Conservation (phyloP, 805 yeast species). For the Hanseniaspora guilliermondii region DNA sequence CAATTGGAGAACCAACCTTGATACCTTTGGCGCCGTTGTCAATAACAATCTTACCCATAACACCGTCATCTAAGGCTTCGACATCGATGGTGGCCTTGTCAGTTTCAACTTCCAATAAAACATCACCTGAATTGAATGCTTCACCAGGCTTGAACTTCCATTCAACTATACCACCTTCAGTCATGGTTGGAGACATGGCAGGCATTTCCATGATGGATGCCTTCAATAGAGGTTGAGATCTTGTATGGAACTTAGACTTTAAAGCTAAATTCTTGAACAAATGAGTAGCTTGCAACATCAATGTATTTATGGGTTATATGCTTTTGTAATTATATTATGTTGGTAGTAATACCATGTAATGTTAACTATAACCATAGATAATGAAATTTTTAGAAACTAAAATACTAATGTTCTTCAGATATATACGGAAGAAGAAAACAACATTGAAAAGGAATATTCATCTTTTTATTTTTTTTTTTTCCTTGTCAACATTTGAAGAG, state of each 20-base stretch:
- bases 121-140: conserved; percentile 68
- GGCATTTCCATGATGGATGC: conserved; percentile 70
- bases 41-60: conserved; percentile 58
- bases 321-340: no score
- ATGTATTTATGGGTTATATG: no score
- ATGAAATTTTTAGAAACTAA: no score
- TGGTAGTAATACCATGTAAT: no score
- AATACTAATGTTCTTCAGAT: no score
- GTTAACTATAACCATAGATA: no score
- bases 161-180: conserved; percentile 78
- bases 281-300: not conserved
- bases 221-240: conserved; percentile 14
- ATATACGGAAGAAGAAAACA: no score
- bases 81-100: conserved; percentile 76
- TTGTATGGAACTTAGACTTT: conserved; percentile 4
- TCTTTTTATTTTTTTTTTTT: no score
- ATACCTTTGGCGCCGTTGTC: conserved; percentile 68
- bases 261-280: not conserved
- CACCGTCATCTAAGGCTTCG: conserved; percentile 86
- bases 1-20: conserved; percentile 82
- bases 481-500: no score
- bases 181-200: conserved; percentile 98
- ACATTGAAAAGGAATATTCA: no score
- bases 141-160: conserved; percentile 83
- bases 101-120: conserved; percentile 68